Evolutionary conservation across 305 asterid species (phyloP).

Genomic region (Solanum hybrid): DNA sequence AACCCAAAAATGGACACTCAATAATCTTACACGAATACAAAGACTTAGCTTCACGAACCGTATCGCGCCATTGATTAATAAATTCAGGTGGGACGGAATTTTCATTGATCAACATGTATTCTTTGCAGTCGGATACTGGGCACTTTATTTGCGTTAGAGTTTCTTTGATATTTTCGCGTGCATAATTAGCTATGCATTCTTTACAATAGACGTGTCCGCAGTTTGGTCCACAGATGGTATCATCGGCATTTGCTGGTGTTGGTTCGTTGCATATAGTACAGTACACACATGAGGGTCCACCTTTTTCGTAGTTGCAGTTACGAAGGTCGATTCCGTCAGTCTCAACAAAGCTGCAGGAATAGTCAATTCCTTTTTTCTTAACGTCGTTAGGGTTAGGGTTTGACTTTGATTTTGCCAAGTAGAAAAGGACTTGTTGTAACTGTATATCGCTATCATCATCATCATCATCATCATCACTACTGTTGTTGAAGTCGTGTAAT

Average conservation of each 20-base stretch:
- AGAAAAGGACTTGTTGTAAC: neutral
- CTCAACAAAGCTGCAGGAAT: neutral
- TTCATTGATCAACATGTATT: neutral
- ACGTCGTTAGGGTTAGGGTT: neutral
- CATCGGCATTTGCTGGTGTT: neutral
- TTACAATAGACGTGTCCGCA: neutral
- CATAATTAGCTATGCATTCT: neutral
- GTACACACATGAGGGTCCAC: neutral
- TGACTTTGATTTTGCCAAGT: neutral
- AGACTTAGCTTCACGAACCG: neutral
- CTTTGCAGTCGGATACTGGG: neutral
- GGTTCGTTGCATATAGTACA: neutral
- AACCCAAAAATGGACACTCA: slow-evolving; percentile 1
- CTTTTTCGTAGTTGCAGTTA: neutral
- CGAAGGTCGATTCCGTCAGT: neutral
- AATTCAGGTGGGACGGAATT: neutral
- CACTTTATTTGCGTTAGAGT: neutral
- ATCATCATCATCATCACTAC: neutral
- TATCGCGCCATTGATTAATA: neutral
- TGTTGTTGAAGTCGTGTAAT: neutral
- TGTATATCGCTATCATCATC: neutral
- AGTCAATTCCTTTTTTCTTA: neutral
- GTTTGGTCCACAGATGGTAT: neutral
- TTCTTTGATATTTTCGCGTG: neutral
- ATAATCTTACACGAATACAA: neutral